Conservation (phyloP, 371 early-diverging fungal genomes). For the Dinochytrium kinnereticum region DNA sequence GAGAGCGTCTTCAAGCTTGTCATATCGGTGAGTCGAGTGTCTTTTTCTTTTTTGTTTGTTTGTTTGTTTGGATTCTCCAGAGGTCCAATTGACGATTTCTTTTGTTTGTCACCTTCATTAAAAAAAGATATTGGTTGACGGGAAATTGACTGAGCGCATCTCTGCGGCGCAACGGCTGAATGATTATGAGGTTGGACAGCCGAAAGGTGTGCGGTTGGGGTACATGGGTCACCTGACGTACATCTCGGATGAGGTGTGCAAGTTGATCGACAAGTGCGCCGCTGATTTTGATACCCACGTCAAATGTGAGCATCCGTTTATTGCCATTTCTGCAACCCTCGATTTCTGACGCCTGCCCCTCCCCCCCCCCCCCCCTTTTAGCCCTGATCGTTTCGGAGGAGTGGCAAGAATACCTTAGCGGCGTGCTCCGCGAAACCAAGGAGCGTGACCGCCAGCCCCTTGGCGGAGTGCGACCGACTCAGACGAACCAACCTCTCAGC, state of each 20-base stretch:
- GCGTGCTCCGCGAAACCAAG: constrained; percentile 78
- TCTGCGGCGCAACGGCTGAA: constrained; percentile 73
- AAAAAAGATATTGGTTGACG: constrained; percentile 74
- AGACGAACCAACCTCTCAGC: constrained; percentile 23
- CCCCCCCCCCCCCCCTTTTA: not conserved
- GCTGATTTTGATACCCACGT: constrained; percentile 55
- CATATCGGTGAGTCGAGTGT: constrained; percentile 57
- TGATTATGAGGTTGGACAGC: constrained; percentile 69
- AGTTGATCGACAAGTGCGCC: constrained; percentile 68
- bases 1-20: constrained; percentile 63
- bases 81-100: constrained; percentile 17
- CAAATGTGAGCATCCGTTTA: constrained; percentile 37
- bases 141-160: constrained; percentile 77
- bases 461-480: constrained; percentile 80
- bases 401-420: constrained; percentile 85
- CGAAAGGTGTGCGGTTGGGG: constrained; percentile 87
- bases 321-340: not conserved
- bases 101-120: not conserved
- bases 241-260: constrained; percentile 92
- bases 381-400: constrained; percentile 73
- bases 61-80: not conserved
- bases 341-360: too few relatives aligned
- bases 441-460: constrained; percentile 87
- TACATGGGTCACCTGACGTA: constrained; percentile 98
- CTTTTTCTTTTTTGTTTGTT: constrained; percentile 13